These are phyloP conservation scores for Microascus cirrosus DNA, from an alignment of 2,329 filamentous ascomycete genomes.

Conservation along the genomic window DNA sequence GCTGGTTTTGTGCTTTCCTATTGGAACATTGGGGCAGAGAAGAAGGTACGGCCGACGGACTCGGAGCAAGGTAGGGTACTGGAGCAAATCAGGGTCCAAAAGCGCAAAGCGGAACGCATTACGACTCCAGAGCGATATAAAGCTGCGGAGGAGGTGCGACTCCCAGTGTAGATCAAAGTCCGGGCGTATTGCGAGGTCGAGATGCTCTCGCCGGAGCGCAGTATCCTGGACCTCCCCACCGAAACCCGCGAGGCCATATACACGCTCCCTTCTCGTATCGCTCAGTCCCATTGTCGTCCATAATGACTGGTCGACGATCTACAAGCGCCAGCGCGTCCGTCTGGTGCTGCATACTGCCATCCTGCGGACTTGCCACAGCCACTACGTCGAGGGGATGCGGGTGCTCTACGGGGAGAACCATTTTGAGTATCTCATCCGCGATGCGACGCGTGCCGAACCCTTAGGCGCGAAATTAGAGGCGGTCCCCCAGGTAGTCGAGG, in stretches of 20 bases:
- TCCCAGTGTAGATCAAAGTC: not conserved
- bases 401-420: conserved; percentile 36
- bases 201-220: not conserved
- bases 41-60: no score
- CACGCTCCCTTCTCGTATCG: conserved; percentile 16
- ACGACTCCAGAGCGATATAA: no score
- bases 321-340: conserved; percentile 6
- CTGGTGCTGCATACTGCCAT: conserved; percentile 21
- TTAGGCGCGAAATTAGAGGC: conserved; percentile 5
- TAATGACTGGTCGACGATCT: conserved; percentile 17
- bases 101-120: no score
- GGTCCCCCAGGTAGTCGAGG: not conserved
- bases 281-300: conserved; percentile 18
- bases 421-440: conserved; percentile 34
- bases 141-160: not conserved
- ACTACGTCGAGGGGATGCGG: conserved; percentile 23
- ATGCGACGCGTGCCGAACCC: conserved; percentile 14
- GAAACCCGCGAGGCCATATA: conserved; percentile 23
- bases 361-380: conserved; percentile 19
- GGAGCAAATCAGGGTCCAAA: no score
- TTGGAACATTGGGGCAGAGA: not conserved
- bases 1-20: not conserved
- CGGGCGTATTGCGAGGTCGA: not conserved
- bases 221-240: conserved; percentile 9
- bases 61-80: not conserved